A percentile compares a stretch with the other conserved stretches of the same genome.
phyloP scores from a whole-genome alignment of 2,329 filamentous ascomycete genomes.

The Pezicula rhizophila region DNA sequence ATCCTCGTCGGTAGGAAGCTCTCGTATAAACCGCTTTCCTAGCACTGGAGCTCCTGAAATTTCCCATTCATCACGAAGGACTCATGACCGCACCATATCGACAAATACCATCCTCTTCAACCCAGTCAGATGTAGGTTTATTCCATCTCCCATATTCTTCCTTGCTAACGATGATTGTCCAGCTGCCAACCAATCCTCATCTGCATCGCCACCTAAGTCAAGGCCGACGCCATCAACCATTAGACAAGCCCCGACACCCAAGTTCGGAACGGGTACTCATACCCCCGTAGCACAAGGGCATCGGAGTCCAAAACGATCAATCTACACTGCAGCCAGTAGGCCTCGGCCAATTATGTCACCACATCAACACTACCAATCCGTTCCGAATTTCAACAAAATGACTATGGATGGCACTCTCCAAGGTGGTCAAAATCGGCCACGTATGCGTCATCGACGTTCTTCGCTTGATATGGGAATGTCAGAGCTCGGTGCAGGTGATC shows the following conservation, averaged over 20 bases:
- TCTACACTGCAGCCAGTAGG: conserved; percentile 36
- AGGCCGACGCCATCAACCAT: conserved; percentile 28
- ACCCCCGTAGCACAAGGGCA: conserved; percentile 15
- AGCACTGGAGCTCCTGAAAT: conserved; percentile 3
- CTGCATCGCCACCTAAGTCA: conserved; percentile 31
- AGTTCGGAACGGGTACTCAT: conserved; percentile 17
- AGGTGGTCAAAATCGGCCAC: conserved; percentile 28
- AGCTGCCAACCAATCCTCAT: conserved; percentile 33
- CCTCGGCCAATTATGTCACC: conserved; percentile 52
- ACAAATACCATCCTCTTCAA: conserved; percentile 82
- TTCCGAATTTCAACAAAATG: conserved; percentile 39
- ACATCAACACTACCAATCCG: conserved; percentile 46
- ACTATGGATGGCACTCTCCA: neutral
- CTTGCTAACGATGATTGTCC: neutral
- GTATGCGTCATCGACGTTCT: conserved; percentile 36
- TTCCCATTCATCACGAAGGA: conserved; percentile 13
- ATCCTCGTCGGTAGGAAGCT: conserved; percentile 10
- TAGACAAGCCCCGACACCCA: conserved; percentile 21
- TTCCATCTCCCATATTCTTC: neutral
- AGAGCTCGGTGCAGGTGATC: conserved; percentile 62
- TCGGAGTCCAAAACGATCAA: conserved; percentile 23
- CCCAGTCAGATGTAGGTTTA: conserved; percentile 42
- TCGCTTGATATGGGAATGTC: conserved; percentile 66
- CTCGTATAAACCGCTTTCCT: neutral
- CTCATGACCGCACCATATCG: conserved; percentile 69